These are phyloP conservation scores for Alternaria triticina DNA, from an alignment of 2,329 filamentous ascomycete species.

Conservation along the genomic window DNA sequence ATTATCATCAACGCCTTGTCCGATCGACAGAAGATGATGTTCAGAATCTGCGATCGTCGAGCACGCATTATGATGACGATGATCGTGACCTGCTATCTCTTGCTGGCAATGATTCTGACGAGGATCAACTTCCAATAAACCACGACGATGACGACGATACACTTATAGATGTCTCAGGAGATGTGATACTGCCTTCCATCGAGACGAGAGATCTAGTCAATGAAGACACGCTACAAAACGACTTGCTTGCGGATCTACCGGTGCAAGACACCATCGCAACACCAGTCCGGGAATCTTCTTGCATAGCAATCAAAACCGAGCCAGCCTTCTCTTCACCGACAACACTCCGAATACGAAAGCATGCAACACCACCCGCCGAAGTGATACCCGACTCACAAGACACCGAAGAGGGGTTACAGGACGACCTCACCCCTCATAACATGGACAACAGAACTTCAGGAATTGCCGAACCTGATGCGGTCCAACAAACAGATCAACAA, in stretches of 20 bases:
- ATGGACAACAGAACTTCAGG: fast-evolving
- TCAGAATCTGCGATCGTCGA: slow-evolving; percentile 16
- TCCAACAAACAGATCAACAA: not conserved
- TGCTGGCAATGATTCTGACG: slow-evolving; percentile 18
- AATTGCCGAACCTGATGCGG: fast-evolving
- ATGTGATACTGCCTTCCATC: slow-evolving; percentile 33
- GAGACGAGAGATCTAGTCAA: slow-evolving; percentile 22
- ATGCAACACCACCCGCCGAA: not conserved
- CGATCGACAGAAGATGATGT: not conserved
- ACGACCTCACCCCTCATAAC: too few relatives aligned
- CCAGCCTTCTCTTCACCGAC: not conserved
- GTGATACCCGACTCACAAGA: not conserved
- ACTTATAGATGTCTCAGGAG: slow-evolving; percentile 10
- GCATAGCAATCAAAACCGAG: slow-evolving; percentile 13
- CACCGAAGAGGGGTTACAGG: not conserved
- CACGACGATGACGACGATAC: slow-evolving; percentile 5
- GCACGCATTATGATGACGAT: slow-evolving; percentile 33
- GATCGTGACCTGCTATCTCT: slow-evolving; percentile 37
- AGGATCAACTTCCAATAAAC: slow-evolving; percentile 3
- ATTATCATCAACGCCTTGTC: not conserved
- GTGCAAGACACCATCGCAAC: not conserved
- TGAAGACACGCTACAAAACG: slow-evolving; percentile 22
- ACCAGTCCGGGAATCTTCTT: not conserved
- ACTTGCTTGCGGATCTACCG: slow-evolving; percentile 13
- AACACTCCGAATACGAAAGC: not conserved